A percentile compares a stretch with the other conserved stretches of the same genome.
Evolutionary conservation across 2,329 filamentous ascomycete genomes (phyloP).

Genomic region (Alternaria longipes): DNA sequence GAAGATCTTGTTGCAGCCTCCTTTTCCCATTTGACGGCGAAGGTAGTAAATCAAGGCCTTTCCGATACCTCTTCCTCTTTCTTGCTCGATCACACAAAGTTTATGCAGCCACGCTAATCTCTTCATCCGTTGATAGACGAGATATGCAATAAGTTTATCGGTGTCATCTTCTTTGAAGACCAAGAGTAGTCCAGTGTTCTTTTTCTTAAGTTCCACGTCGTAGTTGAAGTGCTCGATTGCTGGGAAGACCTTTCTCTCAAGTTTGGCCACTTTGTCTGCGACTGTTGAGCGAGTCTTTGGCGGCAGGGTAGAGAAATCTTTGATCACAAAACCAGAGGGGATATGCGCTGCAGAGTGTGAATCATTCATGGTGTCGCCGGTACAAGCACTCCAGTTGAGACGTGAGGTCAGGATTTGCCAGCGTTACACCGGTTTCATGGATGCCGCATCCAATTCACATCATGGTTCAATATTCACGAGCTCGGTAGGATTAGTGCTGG

Average conservation of each 20-base stretch:
- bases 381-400: background rate
- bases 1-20: slow-evolving; percentile 59
- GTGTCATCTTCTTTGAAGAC: slow-evolving; percentile 28
- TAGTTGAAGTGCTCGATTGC: slow-evolving; percentile 62
- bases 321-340: slow-evolving; percentile 23
- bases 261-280: slow-evolving; percentile 35
- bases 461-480: background rate
- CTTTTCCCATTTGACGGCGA: slow-evolving; percentile 53
- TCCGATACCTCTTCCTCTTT: slow-evolving; percentile 59
- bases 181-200: slow-evolving; percentile 57
- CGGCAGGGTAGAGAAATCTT: slow-evolving; percentile 26
- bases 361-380: slow-evolving; percentile 12
- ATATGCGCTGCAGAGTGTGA: background rate
- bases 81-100: slow-evolving; percentile 58
- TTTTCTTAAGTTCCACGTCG: slow-evolving; percentile 58
- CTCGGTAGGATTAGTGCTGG: background rate
- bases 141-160: slow-evolving; percentile 55
- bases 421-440: background rate
- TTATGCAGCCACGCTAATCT: slow-evolving; percentile 60
- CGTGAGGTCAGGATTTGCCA: background rate
- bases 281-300: slow-evolving; percentile 32
- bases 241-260: slow-evolving; percentile 62
- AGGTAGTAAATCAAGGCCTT: slow-evolving; percentile 57
- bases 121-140: slow-evolving; percentile 38
- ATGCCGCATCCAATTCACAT: background rate